These are phyloP conservation scores for Saccharomyces hybrid DNA, from an alignment of 1,139 yeast species.

Conservation along the genomic window DNA sequence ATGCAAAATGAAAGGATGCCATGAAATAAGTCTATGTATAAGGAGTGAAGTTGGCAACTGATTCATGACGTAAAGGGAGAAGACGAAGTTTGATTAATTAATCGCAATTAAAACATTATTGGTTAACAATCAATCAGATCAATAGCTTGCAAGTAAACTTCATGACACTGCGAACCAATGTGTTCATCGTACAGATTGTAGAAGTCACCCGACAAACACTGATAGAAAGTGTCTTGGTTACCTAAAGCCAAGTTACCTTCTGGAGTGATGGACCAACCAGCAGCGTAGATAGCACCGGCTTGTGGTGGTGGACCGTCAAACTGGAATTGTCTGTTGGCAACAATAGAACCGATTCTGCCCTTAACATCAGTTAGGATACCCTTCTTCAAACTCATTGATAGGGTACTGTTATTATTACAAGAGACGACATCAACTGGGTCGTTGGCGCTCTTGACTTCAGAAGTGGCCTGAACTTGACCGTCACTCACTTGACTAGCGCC, in stretches of 20 bases:
- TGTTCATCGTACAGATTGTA: conserved; percentile 74
- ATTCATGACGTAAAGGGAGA: not conserved
- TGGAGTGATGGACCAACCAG: conserved; percentile 66
- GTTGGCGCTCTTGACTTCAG: conserved; percentile 5
- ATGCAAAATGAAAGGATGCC: conserved; percentile 18
- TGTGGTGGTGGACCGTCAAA: conserved; percentile 89
- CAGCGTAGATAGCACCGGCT: conserved; percentile 82
- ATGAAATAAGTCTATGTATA: conserved; percentile 2
- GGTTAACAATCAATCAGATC: conserved; percentile 54
- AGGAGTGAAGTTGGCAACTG: not conserved
- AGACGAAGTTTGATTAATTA: not conserved
- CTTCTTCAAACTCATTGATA: conserved; percentile 48
- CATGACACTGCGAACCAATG: conserved; percentile 58
- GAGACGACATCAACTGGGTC: conserved; percentile 32
- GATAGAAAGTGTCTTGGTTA: conserved; percentile 58
- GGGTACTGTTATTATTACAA: conserved; percentile 45
- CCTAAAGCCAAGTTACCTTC: conserved; percentile 71
- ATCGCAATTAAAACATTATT: not conserved
- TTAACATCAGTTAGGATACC: conserved; percentile 52
- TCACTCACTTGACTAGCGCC: conserved; percentile 4
- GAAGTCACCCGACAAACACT: conserved; percentile 74
- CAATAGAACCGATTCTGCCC: conserved; percentile 77
- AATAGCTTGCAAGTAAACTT: conserved; percentile 58
- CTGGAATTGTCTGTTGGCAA: conserved; percentile 84
- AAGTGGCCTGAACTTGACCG: conserved; percentile 4